Evolutionary conservation across 192 early-diverging fungal species (phyloP).

Genomic region (Linderina pennispora): DNA sequence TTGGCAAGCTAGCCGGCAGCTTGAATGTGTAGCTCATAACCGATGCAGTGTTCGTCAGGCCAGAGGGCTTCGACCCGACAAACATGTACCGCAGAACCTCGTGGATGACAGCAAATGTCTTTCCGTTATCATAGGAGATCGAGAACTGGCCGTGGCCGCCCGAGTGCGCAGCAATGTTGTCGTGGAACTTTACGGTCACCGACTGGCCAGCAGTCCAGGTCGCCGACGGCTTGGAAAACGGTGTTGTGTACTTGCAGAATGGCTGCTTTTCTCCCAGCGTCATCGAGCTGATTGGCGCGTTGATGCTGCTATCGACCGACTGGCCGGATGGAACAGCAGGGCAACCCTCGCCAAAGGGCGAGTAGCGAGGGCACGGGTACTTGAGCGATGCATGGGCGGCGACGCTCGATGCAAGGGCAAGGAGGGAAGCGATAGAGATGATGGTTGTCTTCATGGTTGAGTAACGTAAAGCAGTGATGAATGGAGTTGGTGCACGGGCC

Average conservation of each 20-base stretch:
- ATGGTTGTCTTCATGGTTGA: background rate
- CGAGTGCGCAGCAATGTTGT: slow-evolving; percentile 31
- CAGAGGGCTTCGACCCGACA: slow-evolving; percentile 3
- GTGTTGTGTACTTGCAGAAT: background rate
- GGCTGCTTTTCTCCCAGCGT: background rate
- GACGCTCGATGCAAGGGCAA: background rate
- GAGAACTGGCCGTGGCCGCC: slow-evolving; percentile 60
- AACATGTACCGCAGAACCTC: slow-evolving; percentile 44
- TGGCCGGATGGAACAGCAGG: background rate
- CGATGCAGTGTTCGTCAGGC: slow-evolving; percentile 13
- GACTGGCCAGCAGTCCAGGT: slow-evolving; percentile 28
- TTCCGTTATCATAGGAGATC: slow-evolving; percentile 49
- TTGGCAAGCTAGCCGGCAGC: slow-evolving; percentile 32
- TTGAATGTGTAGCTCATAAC: slow-evolving; percentile 13
- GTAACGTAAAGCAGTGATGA: no score
- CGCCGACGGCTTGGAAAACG: slow-evolving; percentile 1
- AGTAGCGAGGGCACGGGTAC: slow-evolving; percentile 8
- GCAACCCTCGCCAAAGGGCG: slow-evolving; percentile 1
- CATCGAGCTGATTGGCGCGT: slow-evolving; percentile 1
- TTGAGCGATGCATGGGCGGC: slow-evolving; percentile 4
- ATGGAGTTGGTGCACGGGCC: no score
- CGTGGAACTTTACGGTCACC: slow-evolving; percentile 28
- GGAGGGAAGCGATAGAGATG: background rate
- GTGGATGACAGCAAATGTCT: slow-evolving; percentile 48
- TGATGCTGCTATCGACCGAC: background rate